Conservation (phyloP, 257 asterid genomes). For the Striga asiatica region DNA sequence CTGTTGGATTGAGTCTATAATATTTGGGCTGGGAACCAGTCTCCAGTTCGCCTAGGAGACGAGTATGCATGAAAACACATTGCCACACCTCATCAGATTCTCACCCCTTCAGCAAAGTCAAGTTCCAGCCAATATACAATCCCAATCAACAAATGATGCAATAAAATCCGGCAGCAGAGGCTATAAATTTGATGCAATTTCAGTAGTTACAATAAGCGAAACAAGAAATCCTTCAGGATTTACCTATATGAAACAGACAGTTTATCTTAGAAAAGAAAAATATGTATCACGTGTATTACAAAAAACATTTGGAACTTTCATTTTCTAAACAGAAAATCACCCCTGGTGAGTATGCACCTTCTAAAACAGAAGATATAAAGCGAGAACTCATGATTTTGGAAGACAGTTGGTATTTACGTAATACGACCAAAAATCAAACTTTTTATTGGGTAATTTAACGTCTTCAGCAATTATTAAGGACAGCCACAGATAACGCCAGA, state of each 20-base stretch:
- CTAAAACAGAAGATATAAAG: too few species aligned
- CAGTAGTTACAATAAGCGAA: neutral
- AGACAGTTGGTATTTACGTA: too few species aligned
- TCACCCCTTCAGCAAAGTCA: neutral
- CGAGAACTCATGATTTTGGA: too few species aligned
- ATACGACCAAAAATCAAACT: too few species aligned
- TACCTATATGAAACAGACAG: too few species aligned
- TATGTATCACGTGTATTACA: neutral
- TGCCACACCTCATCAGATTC: neutral
- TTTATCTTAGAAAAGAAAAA: too few species aligned
- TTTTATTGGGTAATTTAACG: too few species aligned
- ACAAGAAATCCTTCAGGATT: neutral
- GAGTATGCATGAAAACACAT: neutral
- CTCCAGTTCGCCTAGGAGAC: neutral
- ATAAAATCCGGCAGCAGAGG: neutral
- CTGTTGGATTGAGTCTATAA: neutral
- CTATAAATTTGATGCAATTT: neutral
- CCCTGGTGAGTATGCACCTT: too few species aligned
- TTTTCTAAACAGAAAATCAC: too few species aligned
- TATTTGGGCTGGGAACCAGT: neutral
- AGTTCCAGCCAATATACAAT: neutral
- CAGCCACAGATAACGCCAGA: too few species aligned
- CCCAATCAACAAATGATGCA: neutral
- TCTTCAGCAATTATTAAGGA: too few species aligned
- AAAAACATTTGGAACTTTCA: too few species aligned